phyloP scores from a whole-genome alignment of 352 stramenopile genomes.

The Thraustochytrium striatum region DNA sequence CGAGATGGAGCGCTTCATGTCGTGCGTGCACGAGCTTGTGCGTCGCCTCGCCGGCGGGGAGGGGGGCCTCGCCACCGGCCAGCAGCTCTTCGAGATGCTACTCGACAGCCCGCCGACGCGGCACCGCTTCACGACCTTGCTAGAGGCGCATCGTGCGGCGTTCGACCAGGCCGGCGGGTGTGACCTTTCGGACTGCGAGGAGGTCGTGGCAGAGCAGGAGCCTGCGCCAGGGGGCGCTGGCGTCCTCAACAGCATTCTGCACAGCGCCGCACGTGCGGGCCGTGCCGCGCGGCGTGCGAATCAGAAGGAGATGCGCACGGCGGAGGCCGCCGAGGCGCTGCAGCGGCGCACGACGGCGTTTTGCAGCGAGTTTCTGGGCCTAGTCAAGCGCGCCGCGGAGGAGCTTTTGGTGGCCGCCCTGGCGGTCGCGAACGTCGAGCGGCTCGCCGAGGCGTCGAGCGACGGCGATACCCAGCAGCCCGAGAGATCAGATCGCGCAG shows the following conservation, averaged over 20 bases:
- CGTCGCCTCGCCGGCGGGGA: not conserved
- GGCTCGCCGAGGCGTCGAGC: no score
- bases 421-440: no score
- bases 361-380: not conserved
- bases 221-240: not conserved
- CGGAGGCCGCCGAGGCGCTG: not conserved
- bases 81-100: not conserved
- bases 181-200: no score
- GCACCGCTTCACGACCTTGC: not conserved
- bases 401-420: conserved; percentile 21
- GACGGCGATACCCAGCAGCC: no score
- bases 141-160: not conserved
- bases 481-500: no score
- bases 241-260: not conserved
- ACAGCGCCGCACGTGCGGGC: not conserved
- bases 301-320: not conserved
- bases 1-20: not conserved
- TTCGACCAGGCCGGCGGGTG: not conserved
- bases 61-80: not conserved
- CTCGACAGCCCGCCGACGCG: not conserved
- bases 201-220: not conserved
- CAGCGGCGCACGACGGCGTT: not conserved
- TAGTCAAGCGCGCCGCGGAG: not conserved
- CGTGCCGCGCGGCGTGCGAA: not conserved
- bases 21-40: not conserved